Percentiles rank a stretch among this genome's conserved stretches.
These are phyloP conservation scores for Rhizopogon rudus DNA, from an alignment of 768 basidiomycete species.

Conservation along the genomic window DNA sequence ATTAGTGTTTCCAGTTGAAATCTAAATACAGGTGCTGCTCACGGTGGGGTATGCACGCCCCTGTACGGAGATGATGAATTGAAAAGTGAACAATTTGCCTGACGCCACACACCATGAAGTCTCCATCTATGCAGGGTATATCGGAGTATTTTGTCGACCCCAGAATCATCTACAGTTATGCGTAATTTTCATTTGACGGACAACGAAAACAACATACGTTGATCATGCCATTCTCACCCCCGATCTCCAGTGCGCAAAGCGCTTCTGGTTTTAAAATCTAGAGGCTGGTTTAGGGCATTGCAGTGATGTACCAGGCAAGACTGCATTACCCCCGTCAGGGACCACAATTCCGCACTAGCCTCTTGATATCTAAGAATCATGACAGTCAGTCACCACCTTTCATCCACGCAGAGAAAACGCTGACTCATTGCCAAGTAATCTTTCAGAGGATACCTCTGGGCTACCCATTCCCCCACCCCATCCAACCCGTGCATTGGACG, in stretches of 20 bases:
- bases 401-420: slow-evolving; percentile 1
- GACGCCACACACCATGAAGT: slow-evolving; percentile 33
- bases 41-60: slow-evolving; percentile 33
- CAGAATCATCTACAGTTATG: slow-evolving; percentile 26
- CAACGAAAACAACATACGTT: slow-evolving; percentile 20
- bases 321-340: slow-evolving; percentile 17
- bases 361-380: slow-evolving; percentile 25
- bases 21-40: slow-evolving; percentile 7
- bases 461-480: slow-evolving; percentile 42
- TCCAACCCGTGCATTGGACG: slow-evolving; percentile 36
- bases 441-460: slow-evolving; percentile 33
- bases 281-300: not conserved
- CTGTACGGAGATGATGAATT: slow-evolving; percentile 8
- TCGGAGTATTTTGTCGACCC: slow-evolving; percentile 30
- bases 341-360: slow-evolving; percentile 25
- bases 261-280: slow-evolving; percentile 30
- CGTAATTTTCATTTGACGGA: not conserved
- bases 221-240: slow-evolving; percentile 42
- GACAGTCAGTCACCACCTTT: not conserved
- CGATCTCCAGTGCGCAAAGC: slow-evolving; percentile 35
- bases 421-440: slow-evolving; percentile 33
- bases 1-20: slow-evolving; percentile 6
- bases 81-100: slow-evolving; percentile 3
- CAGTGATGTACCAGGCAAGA: not conserved
- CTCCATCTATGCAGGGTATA: slow-evolving; percentile 39